Percentiles rank a stretch among this genome's conserved stretches.
Conservation (phyloP, 2,329 filamentous ascomycete genomes). For the Plenodomus biglobosus region DNA sequence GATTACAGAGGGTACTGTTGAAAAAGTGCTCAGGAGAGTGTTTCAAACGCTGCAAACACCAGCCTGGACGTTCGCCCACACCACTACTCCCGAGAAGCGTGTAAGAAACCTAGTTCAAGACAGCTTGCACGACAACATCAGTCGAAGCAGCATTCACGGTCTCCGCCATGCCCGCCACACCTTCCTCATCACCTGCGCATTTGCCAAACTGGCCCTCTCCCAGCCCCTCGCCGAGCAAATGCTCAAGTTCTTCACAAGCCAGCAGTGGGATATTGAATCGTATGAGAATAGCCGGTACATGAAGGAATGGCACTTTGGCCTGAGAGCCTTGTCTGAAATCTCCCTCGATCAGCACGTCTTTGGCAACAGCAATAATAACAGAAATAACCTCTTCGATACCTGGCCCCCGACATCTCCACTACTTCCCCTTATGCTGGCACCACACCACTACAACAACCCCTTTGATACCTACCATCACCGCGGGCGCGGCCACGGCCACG, state of each 20-base stretch:
- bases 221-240: background rate
- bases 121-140: background rate
- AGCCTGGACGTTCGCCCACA: background rate
- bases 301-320: background rate
- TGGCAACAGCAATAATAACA: too few species aligned
- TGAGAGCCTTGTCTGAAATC: background rate
- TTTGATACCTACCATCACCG: background rate
- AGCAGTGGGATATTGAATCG: background rate
- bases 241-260: background rate
- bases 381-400: background rate
- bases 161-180: background rate
- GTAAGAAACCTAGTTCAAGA: background rate
- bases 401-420: background rate
- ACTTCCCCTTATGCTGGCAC: background rate
- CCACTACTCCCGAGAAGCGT: background rate
- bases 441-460: background rate
- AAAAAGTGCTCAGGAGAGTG: background rate
- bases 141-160: background rate
- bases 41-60: background rate
- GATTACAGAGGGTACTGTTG: background rate
- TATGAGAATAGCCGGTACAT: background rate
- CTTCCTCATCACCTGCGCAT: background rate
- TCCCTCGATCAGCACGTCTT: background rate
- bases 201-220: background rate
- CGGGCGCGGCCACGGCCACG: background rate